Evolutionary conservation across 108 stramenopile species (phyloP), one percentile per base, ranked within the genome.

Genomic region (Pseudonitzschia multistriata): DNA sequence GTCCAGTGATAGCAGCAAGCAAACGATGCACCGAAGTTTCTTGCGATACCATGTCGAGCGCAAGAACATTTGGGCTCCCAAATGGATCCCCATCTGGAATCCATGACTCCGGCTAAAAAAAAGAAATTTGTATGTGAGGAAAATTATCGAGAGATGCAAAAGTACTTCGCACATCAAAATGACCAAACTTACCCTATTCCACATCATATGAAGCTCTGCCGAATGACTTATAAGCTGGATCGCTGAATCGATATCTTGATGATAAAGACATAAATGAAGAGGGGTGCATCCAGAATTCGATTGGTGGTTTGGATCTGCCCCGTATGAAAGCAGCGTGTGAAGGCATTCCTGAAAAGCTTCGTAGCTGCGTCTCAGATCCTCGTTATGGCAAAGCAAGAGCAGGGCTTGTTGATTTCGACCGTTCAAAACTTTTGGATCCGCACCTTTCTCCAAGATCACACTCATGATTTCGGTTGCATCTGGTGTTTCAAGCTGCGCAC

Each of bases 281-380:
- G 93, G 74, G 10, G 90, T 90, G 62, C 90, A 92, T 0, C 93
- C 93, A 35, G 89, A 90, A 37, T 79, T 65, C 7, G 93, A 92
- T 57, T 78, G 79, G 14, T 72, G 72, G 52, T 92, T 95, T 3
- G 93, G 84, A 71, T 88, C 80, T 3, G 88, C 88, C 31, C 91
- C 90, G 45, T 86, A 73, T 29, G 35, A 82, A 21, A 95, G 78
- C 81, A 95, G 79, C 31, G 78, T 57, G 48, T 85, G 74, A 47
- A 95, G 49, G 28, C 81, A 83, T 55, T 90, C 85, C 21, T 87
- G 88, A 53, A 90, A 87, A 36, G 80, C 84, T 21, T 70, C 79
- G 45, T 73, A 74, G 14, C 68, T 31, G 17, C n/a, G 31, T 72
- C 91, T 76, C 25, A 89, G 77, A n/a, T 56, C 66, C 13, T 78